Conservation (phyloP, 2,329 filamentous ascomycete species). For the Epichloe hybrida region DNA sequence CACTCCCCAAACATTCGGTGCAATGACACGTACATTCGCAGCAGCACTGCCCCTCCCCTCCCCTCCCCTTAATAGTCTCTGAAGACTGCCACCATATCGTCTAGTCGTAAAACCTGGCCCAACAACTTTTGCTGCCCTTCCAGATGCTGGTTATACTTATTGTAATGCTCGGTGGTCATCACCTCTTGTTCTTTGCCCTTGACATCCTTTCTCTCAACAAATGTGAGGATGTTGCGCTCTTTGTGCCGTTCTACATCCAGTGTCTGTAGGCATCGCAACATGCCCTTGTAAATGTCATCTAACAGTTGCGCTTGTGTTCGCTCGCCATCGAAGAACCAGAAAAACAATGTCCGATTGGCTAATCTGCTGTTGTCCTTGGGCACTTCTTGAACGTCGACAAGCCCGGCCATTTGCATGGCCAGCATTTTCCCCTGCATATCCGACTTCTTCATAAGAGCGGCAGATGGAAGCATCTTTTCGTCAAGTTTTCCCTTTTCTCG, state of each 20-base stretch:
- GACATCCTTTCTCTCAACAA: conserved; percentile 77
- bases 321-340: conserved; percentile 81
- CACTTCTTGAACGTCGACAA: conserved; percentile 87
- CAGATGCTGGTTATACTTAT: conserved; percentile 43
- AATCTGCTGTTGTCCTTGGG: conserved; percentile 74
- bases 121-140: conserved; percentile 61
- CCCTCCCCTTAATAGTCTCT: conserved; percentile 50
- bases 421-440: conserved; percentile 77
- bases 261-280: conserved; percentile 73
- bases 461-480: conserved; percentile 71
- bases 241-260: conserved; percentile 62
- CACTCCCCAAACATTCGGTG: neutral
- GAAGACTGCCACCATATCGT: conserved; percentile 72
- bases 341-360: conserved; percentile 72
- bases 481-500: conserved; percentile 85
- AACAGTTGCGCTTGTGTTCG: conserved; percentile 57
- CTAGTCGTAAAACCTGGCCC: conserved; percentile 65
- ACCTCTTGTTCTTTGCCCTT: conserved; percentile 71
- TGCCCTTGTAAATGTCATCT: conserved; percentile 77
- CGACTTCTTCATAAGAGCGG: conserved; percentile 71
- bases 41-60: neutral
- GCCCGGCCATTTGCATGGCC: conserved; percentile 72
- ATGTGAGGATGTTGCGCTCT: conserved; percentile 59
- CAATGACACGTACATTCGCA: neutral
- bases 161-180: conserved; percentile 60